phyloP scores from a whole-genome alignment of 2,329 filamentous ascomycete genomes.

The Fusarium keratoplasticum region DNA sequence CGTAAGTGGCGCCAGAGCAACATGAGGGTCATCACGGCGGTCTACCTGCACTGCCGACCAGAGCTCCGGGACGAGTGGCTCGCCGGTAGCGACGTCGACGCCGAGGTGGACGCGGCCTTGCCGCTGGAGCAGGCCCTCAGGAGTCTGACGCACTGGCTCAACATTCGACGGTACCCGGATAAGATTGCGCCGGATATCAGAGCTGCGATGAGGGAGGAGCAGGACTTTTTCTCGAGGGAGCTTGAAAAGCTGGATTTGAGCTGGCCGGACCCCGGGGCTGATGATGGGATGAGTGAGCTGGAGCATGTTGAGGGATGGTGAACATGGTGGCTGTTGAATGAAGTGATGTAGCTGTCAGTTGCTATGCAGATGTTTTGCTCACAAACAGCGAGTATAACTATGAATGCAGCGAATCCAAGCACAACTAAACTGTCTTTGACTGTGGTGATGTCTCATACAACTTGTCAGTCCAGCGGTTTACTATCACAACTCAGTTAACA shows the following conservation, averaged over 20 bases:
- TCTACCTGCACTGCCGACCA: constrained; percentile 92
- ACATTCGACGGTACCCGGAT: constrained; percentile 84
- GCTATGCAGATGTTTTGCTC: neutral
- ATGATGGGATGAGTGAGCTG: constrained; percentile 49
- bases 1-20: constrained; percentile 98
- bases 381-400: neutral
- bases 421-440: neutral
- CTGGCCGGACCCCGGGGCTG: constrained; percentile 57
- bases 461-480: too few species aligned
- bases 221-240: constrained; percentile 83
- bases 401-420: neutral
- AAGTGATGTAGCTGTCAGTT: neutral
- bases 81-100: constrained; percentile 89
- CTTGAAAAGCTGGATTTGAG: constrained; percentile 76
- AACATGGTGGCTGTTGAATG: constrained; percentile 3
- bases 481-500: neutral
- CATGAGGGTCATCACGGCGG: constrained; percentile 98
- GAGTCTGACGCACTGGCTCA: constrained; percentile 94
- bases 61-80: constrained; percentile 97
- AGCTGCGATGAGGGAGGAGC: constrained; percentile 74
- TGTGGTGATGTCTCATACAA: neutral
- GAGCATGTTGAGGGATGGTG: constrained; percentile 48
- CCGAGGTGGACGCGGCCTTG: constrained; percentile 91
- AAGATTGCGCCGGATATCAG: constrained; percentile 73
- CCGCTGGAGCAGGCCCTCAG: constrained; percentile 92